A percentile compares a stretch with the other conserved stretches of the same genome.
phyloP scores from a whole-genome alignment of 768 basidiomycete genomes.

The Rossbeevera mucosa region DNA sequence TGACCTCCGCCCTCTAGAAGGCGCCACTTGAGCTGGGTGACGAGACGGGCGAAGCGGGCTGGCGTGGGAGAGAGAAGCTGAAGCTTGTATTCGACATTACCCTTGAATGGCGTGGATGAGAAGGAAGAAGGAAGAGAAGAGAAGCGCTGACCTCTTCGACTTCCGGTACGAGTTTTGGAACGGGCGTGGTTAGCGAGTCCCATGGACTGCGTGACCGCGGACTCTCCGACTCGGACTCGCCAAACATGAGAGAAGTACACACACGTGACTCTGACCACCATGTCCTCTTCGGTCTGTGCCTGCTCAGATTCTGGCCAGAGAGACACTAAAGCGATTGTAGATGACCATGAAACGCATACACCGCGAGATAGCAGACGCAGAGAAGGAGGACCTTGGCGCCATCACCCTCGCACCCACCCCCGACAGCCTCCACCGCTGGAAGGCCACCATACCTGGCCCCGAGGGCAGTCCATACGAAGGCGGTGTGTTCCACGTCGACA shows the following conservation, averaged over 20 bases:
- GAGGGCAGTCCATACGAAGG: slow-evolving; percentile 81
- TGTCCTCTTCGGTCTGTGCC: slow-evolving; percentile 26
- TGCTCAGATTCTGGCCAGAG: no score
- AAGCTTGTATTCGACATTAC: slow-evolving; percentile 93
- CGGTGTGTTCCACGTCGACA: slow-evolving; percentile 66
- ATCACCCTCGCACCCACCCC: slow-evolving; percentile 66
- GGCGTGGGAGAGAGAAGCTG: slow-evolving; percentile 78
- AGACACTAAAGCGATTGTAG: no score
- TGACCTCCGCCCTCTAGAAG: slow-evolving; percentile 80
- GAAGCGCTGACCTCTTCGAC: slow-evolving; percentile 49
- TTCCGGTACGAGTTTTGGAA: slow-evolving; percentile 73
- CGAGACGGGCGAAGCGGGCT: slow-evolving; percentile 74
- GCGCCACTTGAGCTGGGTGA: slow-evolving; percentile 96
- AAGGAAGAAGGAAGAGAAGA: background rate
- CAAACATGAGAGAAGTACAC: slow-evolving; percentile 52
- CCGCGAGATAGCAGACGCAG: slow-evolving; percentile 73
- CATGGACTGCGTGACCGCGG: slow-evolving; percentile 78
- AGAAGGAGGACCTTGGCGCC: slow-evolving; percentile 76
- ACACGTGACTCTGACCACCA: no score
- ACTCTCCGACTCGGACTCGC: slow-evolving; percentile 78
- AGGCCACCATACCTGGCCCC: slow-evolving; percentile 74
- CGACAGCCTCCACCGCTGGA: slow-evolving; percentile 68
- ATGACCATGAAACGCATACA: slow-evolving; percentile 79
- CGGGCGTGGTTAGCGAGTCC: slow-evolving; percentile 62
- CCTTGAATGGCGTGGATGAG: slow-evolving; percentile 33